Evolutionary conservation across 768 basidiomycete species (phyloP).

Genomic region (Mycena chlorophos): DNA sequence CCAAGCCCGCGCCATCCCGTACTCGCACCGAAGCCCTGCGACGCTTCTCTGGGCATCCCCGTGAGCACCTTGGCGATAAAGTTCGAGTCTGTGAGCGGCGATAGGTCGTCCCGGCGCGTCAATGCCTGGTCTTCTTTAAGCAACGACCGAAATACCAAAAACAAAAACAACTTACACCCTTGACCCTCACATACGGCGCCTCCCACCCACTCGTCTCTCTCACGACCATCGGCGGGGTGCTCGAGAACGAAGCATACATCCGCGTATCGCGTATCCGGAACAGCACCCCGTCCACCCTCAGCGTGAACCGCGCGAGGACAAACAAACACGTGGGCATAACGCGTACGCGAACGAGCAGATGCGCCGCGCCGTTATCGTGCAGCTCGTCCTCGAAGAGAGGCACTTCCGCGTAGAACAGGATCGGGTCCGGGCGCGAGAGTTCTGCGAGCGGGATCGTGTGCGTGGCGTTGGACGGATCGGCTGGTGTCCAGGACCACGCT

Average conservation of each 20-base stretch:
- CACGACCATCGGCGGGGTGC: conserved; percentile 61
- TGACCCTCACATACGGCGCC: conserved; percentile 80
- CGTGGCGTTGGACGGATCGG: conserved; percentile 53
- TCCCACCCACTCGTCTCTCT: conserved; percentile 90
- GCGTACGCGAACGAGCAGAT: conserved; percentile 85
- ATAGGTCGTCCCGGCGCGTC: conserved; percentile 76
- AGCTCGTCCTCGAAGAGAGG: conserved; percentile 95
- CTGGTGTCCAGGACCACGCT: conserved; percentile 46
- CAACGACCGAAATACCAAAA: conserved; percentile 6
- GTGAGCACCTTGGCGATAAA: conserved; percentile 77
- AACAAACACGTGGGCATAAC: conserved; percentile 97
- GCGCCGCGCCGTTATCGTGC: conserved; percentile 93
- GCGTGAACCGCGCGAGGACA: conserved; percentile 85
- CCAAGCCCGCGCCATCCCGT: conserved; percentile 88
- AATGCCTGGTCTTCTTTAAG: conserved; percentile 55
- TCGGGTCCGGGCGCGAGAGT: conserved; percentile 88
- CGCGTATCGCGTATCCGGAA: conserved; percentile 90
- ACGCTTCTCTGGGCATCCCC: conserved; percentile 56
- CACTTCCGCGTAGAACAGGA: conserved; percentile 96
- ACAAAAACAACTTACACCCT: conserved; percentile 50
- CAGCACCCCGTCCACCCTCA: conserved; percentile 92
- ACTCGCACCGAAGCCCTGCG: conserved; percentile 62
- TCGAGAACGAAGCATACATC: conserved; percentile 80
- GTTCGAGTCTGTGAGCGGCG: conserved; percentile 82
- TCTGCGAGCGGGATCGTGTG: conserved; percentile 83